Evolutionary conservation across 2,329 filamentous ascomycete species (phyloP).

Genomic region (Byssochlamys sp.): DNA sequence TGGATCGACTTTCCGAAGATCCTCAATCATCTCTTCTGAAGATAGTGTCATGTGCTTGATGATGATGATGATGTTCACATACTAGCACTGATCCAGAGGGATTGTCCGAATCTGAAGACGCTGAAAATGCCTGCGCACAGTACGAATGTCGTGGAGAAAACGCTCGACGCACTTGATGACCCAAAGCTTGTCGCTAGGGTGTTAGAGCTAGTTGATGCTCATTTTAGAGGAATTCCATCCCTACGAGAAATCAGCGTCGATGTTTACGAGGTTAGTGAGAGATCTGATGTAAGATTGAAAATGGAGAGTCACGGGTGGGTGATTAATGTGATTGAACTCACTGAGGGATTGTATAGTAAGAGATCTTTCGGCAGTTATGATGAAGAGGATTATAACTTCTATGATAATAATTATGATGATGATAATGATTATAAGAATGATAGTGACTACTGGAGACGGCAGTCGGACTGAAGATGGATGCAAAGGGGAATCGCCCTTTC

Average conservation of each 20-base stretch:
- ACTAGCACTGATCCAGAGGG: no score
- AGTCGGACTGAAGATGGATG: not conserved
- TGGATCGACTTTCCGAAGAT: not conserved
- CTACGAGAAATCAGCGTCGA: conserved; percentile 14
- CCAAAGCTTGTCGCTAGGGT: conserved; percentile 2
- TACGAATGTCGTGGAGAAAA: no score
- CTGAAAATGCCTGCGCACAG: no score
- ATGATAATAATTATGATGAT: conserved; percentile 5
- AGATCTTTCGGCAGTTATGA: no score
- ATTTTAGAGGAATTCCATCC: conserved; percentile 14
- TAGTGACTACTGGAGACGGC: conserved; percentile 4
- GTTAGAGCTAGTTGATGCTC: conserved; percentile 9
- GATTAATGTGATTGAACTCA: conserved; percentile 8
- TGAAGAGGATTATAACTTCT: not conserved
- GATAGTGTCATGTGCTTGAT: no score
- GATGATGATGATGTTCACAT: no score
- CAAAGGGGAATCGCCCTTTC: no score
- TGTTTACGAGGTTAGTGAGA: conserved; percentile 9
- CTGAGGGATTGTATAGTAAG: conserved; percentile 1
- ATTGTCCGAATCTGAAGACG: no score
- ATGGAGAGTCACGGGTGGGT: conserved; percentile 15
- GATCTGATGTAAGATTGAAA: conserved; percentile 8
- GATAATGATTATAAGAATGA: conserved; percentile 6
- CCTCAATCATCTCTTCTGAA: no score
- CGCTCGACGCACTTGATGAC: no score